Percentiles rank a stretch among this genome's conserved stretches.
phyloP scores from a whole-genome alignment of 257 asterid genomes.

The Plectranthus barbatus region DNA sequence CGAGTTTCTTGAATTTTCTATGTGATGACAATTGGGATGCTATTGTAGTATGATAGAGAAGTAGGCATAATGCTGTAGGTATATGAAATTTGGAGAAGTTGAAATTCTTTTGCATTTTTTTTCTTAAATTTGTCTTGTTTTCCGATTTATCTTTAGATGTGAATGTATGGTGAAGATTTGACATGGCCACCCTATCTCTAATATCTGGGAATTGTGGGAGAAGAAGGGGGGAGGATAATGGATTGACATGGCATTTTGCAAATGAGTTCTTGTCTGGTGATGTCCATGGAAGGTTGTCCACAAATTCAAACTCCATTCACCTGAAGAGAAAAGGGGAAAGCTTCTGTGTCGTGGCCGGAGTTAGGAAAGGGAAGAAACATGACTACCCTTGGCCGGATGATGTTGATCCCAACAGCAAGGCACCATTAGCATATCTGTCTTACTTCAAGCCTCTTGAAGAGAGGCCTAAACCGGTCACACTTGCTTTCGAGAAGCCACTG shows the following conservation, averaged over 20 bases:
- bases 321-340: conserved; percentile 10
- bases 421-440: conserved; percentile 29
- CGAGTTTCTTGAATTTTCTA: conserved; percentile 1
- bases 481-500: conserved; percentile 50
- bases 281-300: not conserved
- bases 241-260: conserved; percentile 2
- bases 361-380: conserved; percentile 33
- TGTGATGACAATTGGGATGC: not conserved
- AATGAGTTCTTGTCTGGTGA: conserved; percentile 21
- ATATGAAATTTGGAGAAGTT: not conserved
- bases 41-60: not conserved
- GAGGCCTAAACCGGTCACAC: conserved; percentile 46
- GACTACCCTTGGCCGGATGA: conserved; percentile 49
- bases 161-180: conserved; percentile 13
- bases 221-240: not conserved
- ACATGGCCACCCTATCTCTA: conserved; percentile 37
- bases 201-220: conserved; percentile 19
- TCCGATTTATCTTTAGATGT: conserved; percentile 19
- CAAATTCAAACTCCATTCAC: conserved; percentile 11
- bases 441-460: conserved; percentile 37
- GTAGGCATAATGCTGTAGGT: not conserved
- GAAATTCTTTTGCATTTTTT: too few relatives aligned
- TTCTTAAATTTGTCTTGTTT: not conserved
- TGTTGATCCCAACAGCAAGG: conserved; percentile 24
- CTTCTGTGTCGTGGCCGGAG: conserved; percentile 13